Conservation (phyloP, 2,329 filamentous ascomycete genomes). For the Thermothelomyces thermophilus region DNA sequence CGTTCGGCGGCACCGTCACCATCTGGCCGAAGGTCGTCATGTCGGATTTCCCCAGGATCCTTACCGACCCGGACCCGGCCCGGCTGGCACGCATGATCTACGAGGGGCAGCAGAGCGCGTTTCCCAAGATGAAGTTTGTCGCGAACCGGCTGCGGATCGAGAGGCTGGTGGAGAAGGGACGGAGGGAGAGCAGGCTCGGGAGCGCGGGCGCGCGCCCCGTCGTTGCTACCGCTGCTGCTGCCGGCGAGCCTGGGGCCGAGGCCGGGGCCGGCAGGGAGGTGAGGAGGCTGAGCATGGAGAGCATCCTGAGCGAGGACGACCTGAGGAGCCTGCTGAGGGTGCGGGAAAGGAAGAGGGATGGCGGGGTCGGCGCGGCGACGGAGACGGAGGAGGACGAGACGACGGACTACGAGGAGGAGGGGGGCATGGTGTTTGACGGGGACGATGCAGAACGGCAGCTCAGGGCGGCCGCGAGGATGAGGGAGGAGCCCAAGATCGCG, state of each 20-base stretch:
- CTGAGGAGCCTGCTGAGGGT: slow-evolving; percentile 40
- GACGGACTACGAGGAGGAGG: slow-evolving; percentile 21
- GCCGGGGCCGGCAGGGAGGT: slow-evolving; percentile 19
- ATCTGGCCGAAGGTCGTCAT: slow-evolving; percentile 82
- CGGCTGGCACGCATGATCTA: slow-evolving; percentile 83
- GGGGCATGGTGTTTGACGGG: slow-evolving; percentile 3
- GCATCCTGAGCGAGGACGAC: slow-evolving; percentile 56
- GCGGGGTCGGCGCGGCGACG: neutral
- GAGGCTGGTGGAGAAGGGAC: slow-evolving; percentile 54
- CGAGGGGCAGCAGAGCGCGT: slow-evolving; percentile 80
- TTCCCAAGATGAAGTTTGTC: slow-evolving; percentile 88
- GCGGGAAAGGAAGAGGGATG: neutral
- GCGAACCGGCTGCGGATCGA: slow-evolving; percentile 82
- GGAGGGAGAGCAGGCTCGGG: slow-evolving; percentile 45
- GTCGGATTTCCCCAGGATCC: slow-evolving; percentile 78
- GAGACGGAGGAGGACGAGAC: slow-evolving; percentile 30
- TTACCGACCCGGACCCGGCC: slow-evolving; percentile 71
- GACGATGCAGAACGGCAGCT: slow-evolving; percentile 2
- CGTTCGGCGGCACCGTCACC: slow-evolving; percentile 90
- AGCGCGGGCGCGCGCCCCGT: neutral
- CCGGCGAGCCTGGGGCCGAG: neutral
- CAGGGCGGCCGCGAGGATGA: neutral
- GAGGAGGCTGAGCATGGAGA: slow-evolving; percentile 49
- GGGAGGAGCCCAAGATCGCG: slow-evolving; percentile 4
- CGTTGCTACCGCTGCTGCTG: neutral